Evolutionary conservation across 139 green algal species (phyloP).

Genomic region (Coelastrella sp.): DNA sequence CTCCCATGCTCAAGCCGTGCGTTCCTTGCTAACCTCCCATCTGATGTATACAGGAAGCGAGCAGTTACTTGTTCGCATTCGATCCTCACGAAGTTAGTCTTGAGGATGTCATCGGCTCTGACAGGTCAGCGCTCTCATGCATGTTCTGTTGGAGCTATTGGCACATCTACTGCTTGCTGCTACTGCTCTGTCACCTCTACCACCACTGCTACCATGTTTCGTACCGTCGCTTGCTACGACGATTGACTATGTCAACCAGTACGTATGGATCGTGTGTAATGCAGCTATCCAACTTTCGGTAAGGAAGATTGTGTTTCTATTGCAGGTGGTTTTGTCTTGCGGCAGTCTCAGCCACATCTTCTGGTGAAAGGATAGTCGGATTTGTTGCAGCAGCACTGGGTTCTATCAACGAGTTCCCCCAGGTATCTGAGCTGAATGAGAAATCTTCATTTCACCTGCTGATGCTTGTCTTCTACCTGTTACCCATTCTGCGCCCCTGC

Average conservation of each 20-base stretch:
- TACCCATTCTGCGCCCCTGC: no score
- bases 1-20: not conserved
- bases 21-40: not conserved
- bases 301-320: no score
- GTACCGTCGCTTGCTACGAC: no score
- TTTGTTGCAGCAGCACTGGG: conserved; percentile 44
- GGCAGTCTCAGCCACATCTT: not conserved
- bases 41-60: conserved; percentile 5
- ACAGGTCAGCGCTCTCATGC: conserved; percentile 8
- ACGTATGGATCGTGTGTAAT: no score
- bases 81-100: conserved; percentile 35
- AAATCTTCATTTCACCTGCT: no score
- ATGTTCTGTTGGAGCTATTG: not conserved
- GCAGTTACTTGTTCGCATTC: conserved; percentile 28
- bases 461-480: no score
- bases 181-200: no score
- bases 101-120: conserved; percentile 9
- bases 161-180: not conserved
- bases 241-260: no score
- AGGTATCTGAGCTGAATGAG: not conserved
- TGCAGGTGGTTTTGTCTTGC: conserved; percentile 46
- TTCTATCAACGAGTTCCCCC: conserved; percentile 12
- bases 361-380: conserved; percentile 31
- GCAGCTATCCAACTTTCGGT: no score
- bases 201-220: no score